A percentile compares a stretch with the other conserved stretches of the same genome.
Conservation (phyloP, 441 rosid species). For the Hura crepitans region DNA sequence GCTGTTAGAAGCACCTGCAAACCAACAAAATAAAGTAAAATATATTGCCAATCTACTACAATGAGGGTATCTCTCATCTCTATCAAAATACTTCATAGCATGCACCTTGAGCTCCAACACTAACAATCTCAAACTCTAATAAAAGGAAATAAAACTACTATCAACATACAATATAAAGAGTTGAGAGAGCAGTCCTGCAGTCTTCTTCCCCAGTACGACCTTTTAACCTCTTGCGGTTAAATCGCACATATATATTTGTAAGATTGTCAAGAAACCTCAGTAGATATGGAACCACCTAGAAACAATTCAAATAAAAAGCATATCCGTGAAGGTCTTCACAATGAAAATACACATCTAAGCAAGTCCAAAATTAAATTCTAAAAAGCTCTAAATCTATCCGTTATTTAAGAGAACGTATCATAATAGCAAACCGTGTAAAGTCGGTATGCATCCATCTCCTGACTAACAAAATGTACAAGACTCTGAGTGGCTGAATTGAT, state of each 20-base stretch:
- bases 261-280: constrained; percentile 92
- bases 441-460: constrained; percentile 93
- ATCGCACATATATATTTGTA: constrained; percentile 90
- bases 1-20: constrained; percentile 88
- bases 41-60: constrained; percentile 9
- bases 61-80: background rate
- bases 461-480: constrained; percentile 82
- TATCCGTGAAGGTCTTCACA: background rate
- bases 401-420: background rate
- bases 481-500: constrained; percentile 96
- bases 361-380: background rate
- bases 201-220: constrained; percentile 93
- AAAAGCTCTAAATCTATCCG: background rate
- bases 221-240: constrained; percentile 95
- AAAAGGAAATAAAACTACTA: constrained; percentile 1
- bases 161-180: constrained; percentile 72
- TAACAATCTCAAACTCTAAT: constrained; percentile 1
- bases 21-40: constrained; percentile 14
- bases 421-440: constrained; percentile 73
- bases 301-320: constrained; percentile 7
- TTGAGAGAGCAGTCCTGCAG: constrained; percentile 82
- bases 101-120: background rate
- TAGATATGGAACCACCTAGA: constrained; percentile 93
- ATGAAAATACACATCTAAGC: background rate
- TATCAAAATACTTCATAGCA: constrained; percentile 9